A percentile compares a stretch with the other conserved stretches of the same genome.
Conservation (phyloP, 371 early-diverging fungal species). For the Dinochytrium kinnereticum region DNA sequence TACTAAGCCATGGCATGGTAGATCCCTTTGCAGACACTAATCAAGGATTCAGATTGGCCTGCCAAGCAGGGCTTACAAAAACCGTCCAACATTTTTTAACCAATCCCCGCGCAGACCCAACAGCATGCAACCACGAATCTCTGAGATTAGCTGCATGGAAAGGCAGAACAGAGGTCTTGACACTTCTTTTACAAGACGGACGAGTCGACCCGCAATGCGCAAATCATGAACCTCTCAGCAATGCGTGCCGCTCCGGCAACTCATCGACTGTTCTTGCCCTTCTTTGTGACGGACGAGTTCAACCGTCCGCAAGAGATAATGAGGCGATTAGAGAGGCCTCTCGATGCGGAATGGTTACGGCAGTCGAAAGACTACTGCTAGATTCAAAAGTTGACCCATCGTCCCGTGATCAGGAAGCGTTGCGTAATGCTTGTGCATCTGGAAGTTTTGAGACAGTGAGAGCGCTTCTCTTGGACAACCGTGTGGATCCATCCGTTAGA, state of each 20-base stretch:
- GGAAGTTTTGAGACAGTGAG: conserved; percentile 8
- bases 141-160: not conserved
- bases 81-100: not conserved
- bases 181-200: not conserved
- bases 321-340: not conserved
- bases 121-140: not conserved
- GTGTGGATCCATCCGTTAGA: conserved; percentile 12
- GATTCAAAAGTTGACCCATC: not conserved
- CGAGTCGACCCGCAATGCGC: not conserved
- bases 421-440: not conserved
- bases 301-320: not conserved
- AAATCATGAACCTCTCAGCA: not conserved
- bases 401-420: not conserved
- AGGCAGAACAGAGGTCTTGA: not conserved
- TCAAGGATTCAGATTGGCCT: not conserved
- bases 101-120: not conserved
- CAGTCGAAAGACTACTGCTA: not conserved
- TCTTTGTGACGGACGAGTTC: not conserved
- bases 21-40: not conserved
- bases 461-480: not conserved
- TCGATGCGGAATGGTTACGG: not conserved
- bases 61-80: not conserved
- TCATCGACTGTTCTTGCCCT: not conserved
- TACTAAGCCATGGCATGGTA: not conserved
- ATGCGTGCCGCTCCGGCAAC: not conserved